These are phyloP conservation scores for Sordaria brevicollis DNA, from an alignment of 495 filamentous ascomycete genomes.

Conservation along the genomic window DNA sequence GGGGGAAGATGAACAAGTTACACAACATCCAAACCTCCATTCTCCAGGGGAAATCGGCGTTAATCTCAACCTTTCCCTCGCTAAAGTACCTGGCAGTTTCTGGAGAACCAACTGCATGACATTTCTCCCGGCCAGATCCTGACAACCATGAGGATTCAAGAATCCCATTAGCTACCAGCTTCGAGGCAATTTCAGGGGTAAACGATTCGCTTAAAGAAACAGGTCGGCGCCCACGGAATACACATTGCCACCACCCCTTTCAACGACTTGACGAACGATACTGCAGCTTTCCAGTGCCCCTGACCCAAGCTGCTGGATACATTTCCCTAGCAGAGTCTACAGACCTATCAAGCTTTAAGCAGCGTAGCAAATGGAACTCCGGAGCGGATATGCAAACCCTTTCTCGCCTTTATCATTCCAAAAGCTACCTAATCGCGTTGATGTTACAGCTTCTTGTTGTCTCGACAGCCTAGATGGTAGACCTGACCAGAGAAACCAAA, in stretches of 20 bases:
- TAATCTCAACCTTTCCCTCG: background rate
- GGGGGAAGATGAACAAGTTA: background rate
- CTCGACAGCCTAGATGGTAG: too few relatives aligned
- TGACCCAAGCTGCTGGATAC: background rate
- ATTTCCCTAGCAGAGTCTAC: too few relatives aligned
- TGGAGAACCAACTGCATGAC: background rate
- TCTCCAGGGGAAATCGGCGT: background rate
- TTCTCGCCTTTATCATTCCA: too few relatives aligned
- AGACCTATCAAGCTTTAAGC: background rate
- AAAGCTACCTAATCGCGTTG: too few relatives aligned
- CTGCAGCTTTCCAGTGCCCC: background rate
- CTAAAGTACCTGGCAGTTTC: background rate
- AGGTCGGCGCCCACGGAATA: background rate
- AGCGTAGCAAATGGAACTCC: background rate
- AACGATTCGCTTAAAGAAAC: background rate
- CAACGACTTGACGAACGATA: too few relatives aligned
- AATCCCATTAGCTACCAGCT: background rate
- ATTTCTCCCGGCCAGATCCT: background rate
- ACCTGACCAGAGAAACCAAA: too few relatives aligned
- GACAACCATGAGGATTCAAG: background rate
- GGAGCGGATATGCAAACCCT: too few relatives aligned
- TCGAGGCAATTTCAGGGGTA: background rate
- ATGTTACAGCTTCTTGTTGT: too few relatives aligned
- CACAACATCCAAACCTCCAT: background rate
- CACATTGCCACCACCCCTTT: too few relatives aligned